These are phyloP conservation scores for Tagetes patula DNA, from an alignment of 129 eudicot species.

Conservation along the genomic window DNA sequence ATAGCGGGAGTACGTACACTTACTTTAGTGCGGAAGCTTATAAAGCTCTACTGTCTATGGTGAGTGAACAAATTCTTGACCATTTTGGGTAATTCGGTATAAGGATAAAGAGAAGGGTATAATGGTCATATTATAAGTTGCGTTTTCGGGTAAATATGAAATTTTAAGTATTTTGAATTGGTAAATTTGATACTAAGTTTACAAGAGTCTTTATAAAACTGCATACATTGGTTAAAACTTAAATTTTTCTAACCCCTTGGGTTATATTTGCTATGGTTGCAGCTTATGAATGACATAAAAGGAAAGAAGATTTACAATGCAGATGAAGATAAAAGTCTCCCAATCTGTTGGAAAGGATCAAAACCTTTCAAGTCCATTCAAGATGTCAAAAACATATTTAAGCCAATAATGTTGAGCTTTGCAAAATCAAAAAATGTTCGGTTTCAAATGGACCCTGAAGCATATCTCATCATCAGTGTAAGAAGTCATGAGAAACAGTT, in stretches of 20 bases:
- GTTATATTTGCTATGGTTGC: background rate
- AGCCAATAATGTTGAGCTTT: conserved; percentile 5
- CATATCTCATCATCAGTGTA: conserved; percentile 24
- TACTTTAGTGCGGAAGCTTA: conserved; percentile 6
- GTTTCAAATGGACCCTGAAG: conserved; percentile 18
- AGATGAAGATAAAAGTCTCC: conserved; percentile 14
- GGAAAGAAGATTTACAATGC: conserved; percentile 1
- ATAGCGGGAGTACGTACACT: conserved; percentile 19
- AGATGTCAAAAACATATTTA: conserved; percentile 21
- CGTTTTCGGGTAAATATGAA: background rate
- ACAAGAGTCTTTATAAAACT: background rate
- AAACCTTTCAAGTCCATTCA: conserved; percentile 17
- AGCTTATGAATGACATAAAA: background rate
- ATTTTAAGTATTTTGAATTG: background rate
- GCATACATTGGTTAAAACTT: background rate
- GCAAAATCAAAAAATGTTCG: conserved; percentile 13
- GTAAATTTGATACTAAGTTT: background rate
- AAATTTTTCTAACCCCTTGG: background rate
- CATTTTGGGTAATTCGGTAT: background rate
- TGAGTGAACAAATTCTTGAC: background rate
- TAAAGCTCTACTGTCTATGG: background rate
- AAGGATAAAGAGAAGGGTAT: background rate
- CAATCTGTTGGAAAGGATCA: conserved; percentile 18
- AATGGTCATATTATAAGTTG: background rate
- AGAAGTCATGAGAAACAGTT: background rate